These are phyloP conservation scores for Sphaerosporella brunnea DNA, from an alignment of 495 filamentous ascomycete genomes.

Conservation along the genomic window DNA sequence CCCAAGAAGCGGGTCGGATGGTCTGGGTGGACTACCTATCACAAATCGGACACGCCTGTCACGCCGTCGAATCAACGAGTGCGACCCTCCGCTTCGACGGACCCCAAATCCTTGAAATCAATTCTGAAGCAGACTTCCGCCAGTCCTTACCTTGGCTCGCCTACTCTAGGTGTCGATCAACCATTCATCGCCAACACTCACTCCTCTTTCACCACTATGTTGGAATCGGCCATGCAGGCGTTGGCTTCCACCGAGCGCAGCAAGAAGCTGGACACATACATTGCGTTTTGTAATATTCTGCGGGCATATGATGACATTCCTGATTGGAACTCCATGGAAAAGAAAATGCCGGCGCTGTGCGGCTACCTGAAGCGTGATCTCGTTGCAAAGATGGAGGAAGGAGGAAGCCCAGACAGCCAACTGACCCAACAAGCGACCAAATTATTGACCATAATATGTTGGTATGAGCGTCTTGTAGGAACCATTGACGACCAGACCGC, in stretches of 20 bases:
- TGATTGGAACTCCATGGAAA: slow-evolving; percentile 47
- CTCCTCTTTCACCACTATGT: slow-evolving; percentile 48
- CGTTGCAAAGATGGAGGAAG: slow-evolving; percentile 32
- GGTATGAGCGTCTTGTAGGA: slow-evolving; percentile 44
- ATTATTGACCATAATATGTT: slow-evolving; percentile 52
- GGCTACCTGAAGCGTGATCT: slow-evolving; percentile 71
- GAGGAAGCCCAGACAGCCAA: slow-evolving; percentile 38
- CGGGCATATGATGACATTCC: slow-evolving; percentile 62
- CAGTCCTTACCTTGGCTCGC: slow-evolving; percentile 5
- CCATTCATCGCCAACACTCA: slow-evolving; percentile 23
- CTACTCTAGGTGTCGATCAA: not conserved
- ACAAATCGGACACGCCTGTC: slow-evolving; percentile 37
- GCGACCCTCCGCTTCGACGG: slow-evolving; percentile 34
- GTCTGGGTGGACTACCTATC: slow-evolving; percentile 55
- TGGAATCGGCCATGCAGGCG: slow-evolving; percentile 65
- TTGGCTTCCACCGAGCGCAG: slow-evolving; percentile 50
- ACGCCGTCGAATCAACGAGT: slow-evolving; percentile 30
- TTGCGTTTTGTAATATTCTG: slow-evolving; percentile 53
- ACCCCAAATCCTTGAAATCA: slow-evolving; percentile 56
- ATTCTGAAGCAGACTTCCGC: slow-evolving; percentile 51
- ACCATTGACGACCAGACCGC: slow-evolving; percentile 58
- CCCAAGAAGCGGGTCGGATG: slow-evolving; percentile 56
- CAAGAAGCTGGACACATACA: slow-evolving; percentile 70
- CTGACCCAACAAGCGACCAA: slow-evolving; percentile 61
- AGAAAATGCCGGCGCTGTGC: slow-evolving; percentile 55